phyloP scores from a whole-genome alignment of 2,329 filamentous ascomycete genomes.

The Periconia sp. region DNA sequence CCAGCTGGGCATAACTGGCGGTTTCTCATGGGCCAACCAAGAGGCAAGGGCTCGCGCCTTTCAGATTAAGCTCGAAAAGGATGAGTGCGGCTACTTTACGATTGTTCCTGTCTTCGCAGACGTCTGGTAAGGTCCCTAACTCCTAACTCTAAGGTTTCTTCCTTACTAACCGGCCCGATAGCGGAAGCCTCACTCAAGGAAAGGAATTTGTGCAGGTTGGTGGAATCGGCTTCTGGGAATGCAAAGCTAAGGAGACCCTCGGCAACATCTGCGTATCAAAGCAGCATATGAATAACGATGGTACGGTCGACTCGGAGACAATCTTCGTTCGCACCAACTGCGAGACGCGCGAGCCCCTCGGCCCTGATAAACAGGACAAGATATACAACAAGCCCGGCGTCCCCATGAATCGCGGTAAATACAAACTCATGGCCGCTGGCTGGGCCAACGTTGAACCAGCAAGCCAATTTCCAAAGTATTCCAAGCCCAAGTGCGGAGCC shows the following conservation, averaged over 20 bases:
- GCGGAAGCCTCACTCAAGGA: no score
- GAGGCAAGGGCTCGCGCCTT: not conserved
- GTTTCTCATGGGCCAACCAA: not conserved
- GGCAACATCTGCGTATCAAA: not conserved
- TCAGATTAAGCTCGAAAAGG: not conserved
- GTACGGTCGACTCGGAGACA: not conserved
- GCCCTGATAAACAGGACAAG: not conserved
- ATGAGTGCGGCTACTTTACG: no score
- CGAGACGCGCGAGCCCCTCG: not conserved
- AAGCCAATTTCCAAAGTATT: no score
- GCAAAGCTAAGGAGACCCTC: not conserved
- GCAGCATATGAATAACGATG: not conserved
- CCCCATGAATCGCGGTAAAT: not conserved
- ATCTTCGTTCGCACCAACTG: constrained; percentile 1
- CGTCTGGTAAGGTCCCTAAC: no score
- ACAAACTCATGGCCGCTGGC: no score
- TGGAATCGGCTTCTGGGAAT: not conserved
- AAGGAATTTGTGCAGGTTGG: not conserved
- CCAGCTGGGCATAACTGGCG: not conserved
- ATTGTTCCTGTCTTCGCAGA: no score
- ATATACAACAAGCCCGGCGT: not conserved
- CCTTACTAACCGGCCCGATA: no score
- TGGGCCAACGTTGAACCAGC: no score
- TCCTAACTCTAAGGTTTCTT: no score
- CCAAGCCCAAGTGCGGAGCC: no score